Evolutionary conservation across 2,329 filamentous ascomycete genomes (phyloP), one percentile per base, ranked within the genome.

Genomic region (Diplodia mutila): DNA sequence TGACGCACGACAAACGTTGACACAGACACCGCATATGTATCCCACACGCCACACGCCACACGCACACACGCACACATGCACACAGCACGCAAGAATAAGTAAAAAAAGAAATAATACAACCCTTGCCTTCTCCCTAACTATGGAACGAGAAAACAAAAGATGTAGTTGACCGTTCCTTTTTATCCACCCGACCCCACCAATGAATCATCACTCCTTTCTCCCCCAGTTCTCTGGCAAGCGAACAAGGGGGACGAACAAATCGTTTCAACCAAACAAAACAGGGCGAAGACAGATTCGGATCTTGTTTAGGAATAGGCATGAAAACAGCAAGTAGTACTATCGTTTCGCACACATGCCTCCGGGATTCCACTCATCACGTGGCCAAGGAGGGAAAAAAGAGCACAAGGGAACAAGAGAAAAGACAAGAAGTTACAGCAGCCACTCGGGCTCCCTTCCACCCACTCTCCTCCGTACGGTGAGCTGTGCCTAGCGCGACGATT

Each of bases 391-490:
- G 52, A 14, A 34, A 34, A 34, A 34, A 27, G 21, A 52, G 29
- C 27, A 54, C 27, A 34, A 29, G 52, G 42, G 42, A 8, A 46
- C 42, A 54, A n/a, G 29, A 54, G 52, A 54, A 29, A 54, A 16
- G 21, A 52, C 12, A 52, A 34, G 29, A 54, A 54, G 27, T n/a
- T 34, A 54, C 52, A 54, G 52, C 52, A 29, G 52, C 52, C 52
- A 54, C 52, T 18, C 27, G 25, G 29, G 25, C 49, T 52, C 49
- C 25, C 21, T 52, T 52, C 49, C 49, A 29, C 29, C 29, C 27
- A 16, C 25, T n/a, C n/a, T n/a, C 52, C 18, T n/a, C 52, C 27
- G 27, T 16, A 14, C 49, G 52, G 52, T 12, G 29, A 29, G n/a
- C 14, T 53, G 39, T 18, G 18, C 4, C 39, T 18, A 42, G 39